Percentiles rank a stretch among this genome's conserved stretches.
phyloP scores from a whole-genome alignment of 768 basidiomycete species.

The Serpula lacrymans region DNA sequence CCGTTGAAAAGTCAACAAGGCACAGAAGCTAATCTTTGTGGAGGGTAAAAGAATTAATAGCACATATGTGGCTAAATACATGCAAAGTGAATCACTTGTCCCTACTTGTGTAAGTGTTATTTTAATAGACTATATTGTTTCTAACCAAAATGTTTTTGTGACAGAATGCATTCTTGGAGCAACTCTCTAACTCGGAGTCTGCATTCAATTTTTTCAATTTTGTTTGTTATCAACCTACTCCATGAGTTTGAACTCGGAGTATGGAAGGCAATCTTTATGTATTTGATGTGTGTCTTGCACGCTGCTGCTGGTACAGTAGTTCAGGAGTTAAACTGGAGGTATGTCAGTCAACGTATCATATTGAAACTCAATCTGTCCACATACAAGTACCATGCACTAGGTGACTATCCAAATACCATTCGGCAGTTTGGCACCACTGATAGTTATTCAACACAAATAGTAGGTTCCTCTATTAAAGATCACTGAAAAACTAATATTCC shows the following conservation, averaged over 20 bases:
- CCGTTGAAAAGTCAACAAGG: conserved; percentile 5
- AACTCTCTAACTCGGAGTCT: neutral
- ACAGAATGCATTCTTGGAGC: conserved; percentile 8
- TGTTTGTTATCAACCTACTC: conserved; percentile 13
- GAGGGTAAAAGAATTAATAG: neutral
- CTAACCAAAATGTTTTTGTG: too few species aligned
- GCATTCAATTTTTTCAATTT: conserved; percentile 10
- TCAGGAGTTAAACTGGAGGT: neutral
- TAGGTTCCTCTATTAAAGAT: conserved; percentile 11
- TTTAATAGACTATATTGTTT: neutral
- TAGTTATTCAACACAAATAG: conserved; percentile 29
- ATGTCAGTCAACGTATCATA: too few species aligned
- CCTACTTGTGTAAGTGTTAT: conserved; percentile 5
- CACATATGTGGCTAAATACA: neutral
- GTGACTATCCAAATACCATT: conserved; percentile 26
- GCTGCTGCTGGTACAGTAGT: neutral
- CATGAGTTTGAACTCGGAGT: conserved; percentile 20
- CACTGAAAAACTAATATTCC: too few species aligned
- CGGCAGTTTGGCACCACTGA: conserved; percentile 28
- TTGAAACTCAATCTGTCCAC: conserved; percentile 11
- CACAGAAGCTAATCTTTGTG: conserved; percentile 1
- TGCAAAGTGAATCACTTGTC: conserved; percentile 7
- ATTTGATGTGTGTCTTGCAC: conserved; percentile 3
- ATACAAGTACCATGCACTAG: conserved; percentile 30
- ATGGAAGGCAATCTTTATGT: conserved; percentile 16